Evolutionary conservation across 805 yeast genomes (phyloP).

Genomic region (Phaffomyces thermotolerans): DNA sequence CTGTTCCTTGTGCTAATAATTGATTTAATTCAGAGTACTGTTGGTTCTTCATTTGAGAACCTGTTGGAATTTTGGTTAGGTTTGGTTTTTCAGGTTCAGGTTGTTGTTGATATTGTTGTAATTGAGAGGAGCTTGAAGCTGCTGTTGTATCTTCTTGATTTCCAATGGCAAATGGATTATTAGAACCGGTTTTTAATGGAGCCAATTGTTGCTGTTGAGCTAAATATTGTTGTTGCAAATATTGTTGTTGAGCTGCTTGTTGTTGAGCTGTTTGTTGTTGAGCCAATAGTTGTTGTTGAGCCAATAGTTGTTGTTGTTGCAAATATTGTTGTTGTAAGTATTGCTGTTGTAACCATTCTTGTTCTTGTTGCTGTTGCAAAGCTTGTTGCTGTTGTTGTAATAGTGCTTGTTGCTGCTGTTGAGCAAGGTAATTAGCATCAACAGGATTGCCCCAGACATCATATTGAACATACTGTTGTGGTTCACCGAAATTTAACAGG

Average conservation of each 20-base stretch:
- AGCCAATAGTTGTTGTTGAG: slow-evolving; percentile 19
- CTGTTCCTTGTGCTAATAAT: slow-evolving; percentile 79
- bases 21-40: slow-evolving; percentile 67
- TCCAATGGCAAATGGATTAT: slow-evolving; percentile 66
- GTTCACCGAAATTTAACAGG: slow-evolving; percentile 46
- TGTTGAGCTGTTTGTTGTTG: slow-evolving; percentile 12
- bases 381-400: slow-evolving; percentile 29
- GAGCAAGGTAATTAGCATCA: slow-evolving; percentile 15
- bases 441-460: slow-evolving; percentile 26
- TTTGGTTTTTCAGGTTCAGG: slow-evolving; percentile 23
- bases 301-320: slow-evolving; percentile 25
- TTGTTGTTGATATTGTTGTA: slow-evolving; percentile 14
- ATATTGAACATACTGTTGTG: slow-evolving; percentile 25
- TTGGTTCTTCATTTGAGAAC: slow-evolving; percentile 48
- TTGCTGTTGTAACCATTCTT: slow-evolving; percentile 28
- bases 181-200: slow-evolving; percentile 63
- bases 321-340: slow-evolving; percentile 29
- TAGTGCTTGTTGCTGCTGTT: slow-evolving; percentile 16
- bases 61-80: slow-evolving; percentile 41
- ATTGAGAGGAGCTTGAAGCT: neutral
- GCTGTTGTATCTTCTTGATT: slow-evolving; percentile 11
- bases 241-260: slow-evolving; percentile 23
- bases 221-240: slow-evolving; percentile 29
- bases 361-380: slow-evolving; percentile 29
- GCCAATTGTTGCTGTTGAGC: slow-evolving; percentile 25